Percentiles rank a stretch among this genome's conserved stretches.
Conservation (phyloP, 2,329 filamentous ascomycete genomes). For the Cercospora sp. region DNA sequence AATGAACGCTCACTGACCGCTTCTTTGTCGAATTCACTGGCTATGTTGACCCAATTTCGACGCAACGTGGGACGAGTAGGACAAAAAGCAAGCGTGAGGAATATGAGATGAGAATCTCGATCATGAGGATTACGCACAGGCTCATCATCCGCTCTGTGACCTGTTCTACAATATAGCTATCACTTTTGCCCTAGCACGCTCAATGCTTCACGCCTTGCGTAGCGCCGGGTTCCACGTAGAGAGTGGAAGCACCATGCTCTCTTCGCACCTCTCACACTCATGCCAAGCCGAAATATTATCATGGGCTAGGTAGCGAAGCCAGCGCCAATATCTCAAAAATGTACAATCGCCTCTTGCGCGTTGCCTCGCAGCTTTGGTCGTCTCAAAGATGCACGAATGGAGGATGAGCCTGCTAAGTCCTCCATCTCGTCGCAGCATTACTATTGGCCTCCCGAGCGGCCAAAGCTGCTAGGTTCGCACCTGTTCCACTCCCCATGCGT, state of each 20-base stretch:
- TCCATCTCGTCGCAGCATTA: constrained; percentile 26
- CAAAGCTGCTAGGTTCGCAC: constrained; percentile 24
- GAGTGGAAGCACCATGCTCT: neutral
- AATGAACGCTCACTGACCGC: neutral
- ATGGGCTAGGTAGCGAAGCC: neutral
- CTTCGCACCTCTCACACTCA: neutral
- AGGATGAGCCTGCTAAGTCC: constrained; percentile 18
- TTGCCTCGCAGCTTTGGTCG: neutral
- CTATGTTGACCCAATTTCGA: neutral
- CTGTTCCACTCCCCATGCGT: constrained; percentile 22
- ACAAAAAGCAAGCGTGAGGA: neutral
- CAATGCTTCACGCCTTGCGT: neutral
- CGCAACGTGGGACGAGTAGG: neutral
- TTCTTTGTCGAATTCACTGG: neutral
- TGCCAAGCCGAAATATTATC: neutral
- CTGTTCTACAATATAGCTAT: neutral
- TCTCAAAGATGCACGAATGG: constrained; percentile 3
- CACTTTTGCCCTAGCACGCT: neutral
- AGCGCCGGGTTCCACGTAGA: neutral
- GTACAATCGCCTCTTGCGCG: neutral
- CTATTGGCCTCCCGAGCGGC: constrained; percentile 27
- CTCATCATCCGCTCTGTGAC: neutral
- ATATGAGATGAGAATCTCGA: neutral
- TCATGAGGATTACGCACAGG: neutral
- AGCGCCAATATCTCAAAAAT: constrained; percentile 1